Percentiles rank a stretch among this genome's conserved stretches.
Evolutionary conservation across 257 asterid species (phyloP).

Genomic region (Lantana camara): DNA sequence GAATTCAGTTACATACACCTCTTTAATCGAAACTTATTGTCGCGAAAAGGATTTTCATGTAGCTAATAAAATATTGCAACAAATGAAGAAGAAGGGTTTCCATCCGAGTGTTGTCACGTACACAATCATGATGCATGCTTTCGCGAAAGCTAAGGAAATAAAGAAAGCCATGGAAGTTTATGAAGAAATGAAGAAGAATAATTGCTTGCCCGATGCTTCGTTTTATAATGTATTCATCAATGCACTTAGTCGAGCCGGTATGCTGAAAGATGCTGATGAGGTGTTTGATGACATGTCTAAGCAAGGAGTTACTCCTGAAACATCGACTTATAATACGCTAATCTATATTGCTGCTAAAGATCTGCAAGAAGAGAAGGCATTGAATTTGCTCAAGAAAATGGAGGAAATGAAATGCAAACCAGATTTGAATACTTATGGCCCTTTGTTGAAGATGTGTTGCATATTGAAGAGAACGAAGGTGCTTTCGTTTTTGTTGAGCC

Average conservation of each 20-base stretch:
- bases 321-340: conserved; percentile 53
- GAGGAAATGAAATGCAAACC: conserved; percentile 68
- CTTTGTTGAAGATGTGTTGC: conserved; percentile 90
- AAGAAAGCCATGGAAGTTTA: conserved; percentile 66
- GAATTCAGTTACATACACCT: conserved; percentile 60
- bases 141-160: conserved; percentile 66
- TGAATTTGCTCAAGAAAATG: conserved; percentile 62
- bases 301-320: conserved; percentile 65
- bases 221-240: conserved; percentile 55
- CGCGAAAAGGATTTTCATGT: conserved; percentile 78
- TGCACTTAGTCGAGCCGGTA: conserved; percentile 63
- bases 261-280: conserved; percentile 66
- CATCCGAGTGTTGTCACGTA: conserved; percentile 65
- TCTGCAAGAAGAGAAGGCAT: conserved; percentile 79
- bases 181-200: conserved; percentile 64
- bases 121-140: conserved; percentile 60
- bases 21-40: conserved; percentile 63
- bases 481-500: conserved; percentile 70
- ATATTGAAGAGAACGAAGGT: conserved; percentile 75
- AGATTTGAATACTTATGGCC: conserved; percentile 62
- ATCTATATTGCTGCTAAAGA: conserved; percentile 50
- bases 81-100: conserved; percentile 59
- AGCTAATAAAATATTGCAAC: conserved; percentile 56
- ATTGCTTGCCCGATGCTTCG: conserved; percentile 62
- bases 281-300: conserved; percentile 80